Evolutionary conservation across 2,329 filamentous ascomycete species (phyloP).

Genomic region (Simplicillium sp.): DNA sequence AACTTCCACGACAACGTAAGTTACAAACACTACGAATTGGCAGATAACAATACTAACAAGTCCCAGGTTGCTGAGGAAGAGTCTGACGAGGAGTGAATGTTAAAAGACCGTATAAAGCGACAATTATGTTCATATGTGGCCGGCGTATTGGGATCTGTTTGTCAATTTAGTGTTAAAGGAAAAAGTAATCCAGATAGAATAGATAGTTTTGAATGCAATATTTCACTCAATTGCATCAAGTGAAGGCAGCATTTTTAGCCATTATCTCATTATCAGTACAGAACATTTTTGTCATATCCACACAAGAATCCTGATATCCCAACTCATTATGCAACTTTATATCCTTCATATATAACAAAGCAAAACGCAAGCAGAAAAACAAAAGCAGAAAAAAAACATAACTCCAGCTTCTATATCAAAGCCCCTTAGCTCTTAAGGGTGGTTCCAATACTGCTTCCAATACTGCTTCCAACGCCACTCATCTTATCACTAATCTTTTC

Average conservation of each 20-base stretch:
- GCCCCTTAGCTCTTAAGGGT: no score
- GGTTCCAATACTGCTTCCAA: conserved; percentile 12
- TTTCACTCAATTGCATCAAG: background rate
- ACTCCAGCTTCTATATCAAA: conserved; percentile 1
- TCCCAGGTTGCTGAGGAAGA: conserved; percentile 41
- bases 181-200: conserved; percentile 1
- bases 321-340: background rate
- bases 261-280: no score
- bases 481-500: conserved; percentile 36
- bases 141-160: conserved; percentile 1
- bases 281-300: no score
- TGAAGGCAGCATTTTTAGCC: no score
- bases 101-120: conserved; percentile 3
- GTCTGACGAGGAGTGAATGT: conserved; percentile 34
- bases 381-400: conserved; percentile 4
- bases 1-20: conserved; percentile 96
- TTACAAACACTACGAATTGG: no score
- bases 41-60: conserved; percentile 20
- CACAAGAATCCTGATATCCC: no score
- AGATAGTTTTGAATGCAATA: background rate
- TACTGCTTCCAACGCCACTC: conserved; percentile 37
- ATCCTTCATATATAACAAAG: conserved; percentile 5
- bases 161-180: no score
- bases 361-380: no score
- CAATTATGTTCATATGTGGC: background rate